Percentiles rank a stretch among this genome's conserved stretches.
These are phyloP conservation scores for Neurospora sp. DNA, from an alignment of 495 filamentous ascomycete species.

Conservation along the genomic window DNA sequence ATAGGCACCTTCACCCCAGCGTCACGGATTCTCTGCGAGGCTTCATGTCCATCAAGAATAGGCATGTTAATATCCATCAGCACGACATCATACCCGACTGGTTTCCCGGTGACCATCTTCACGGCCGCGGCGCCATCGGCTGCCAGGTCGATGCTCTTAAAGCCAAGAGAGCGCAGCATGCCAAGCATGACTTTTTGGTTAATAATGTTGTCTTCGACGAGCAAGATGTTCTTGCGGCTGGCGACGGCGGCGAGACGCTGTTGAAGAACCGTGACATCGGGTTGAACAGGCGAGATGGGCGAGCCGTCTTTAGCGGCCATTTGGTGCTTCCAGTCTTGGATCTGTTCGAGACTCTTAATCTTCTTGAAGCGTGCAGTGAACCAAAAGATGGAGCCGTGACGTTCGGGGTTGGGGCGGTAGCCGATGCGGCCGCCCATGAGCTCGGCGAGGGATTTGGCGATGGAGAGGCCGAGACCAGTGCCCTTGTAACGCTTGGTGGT, in stretches of 20 bases:
- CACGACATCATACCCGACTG: slow-evolving; percentile 42
- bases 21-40: slow-evolving; percentile 27
- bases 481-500: slow-evolving; percentile 71
- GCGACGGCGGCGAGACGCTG: slow-evolving; percentile 12
- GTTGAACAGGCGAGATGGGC: slow-evolving; percentile 1
- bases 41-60: slow-evolving; percentile 34
- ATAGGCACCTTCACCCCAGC: slow-evolving; percentile 41
- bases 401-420: slow-evolving; percentile 42
- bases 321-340: slow-evolving; percentile 17
- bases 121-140: slow-evolving; percentile 50
- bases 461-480: slow-evolving; percentile 69
- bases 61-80: slow-evolving; percentile 47
- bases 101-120: slow-evolving; percentile 37
- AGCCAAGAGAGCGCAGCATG: slow-evolving; percentile 43
- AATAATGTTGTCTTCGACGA: slow-evolving; percentile 52
- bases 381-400: slow-evolving; percentile 50
- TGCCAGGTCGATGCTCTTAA: slow-evolving; percentile 42
- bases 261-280: slow-evolving; percentile 10
- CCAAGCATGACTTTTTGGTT: slow-evolving; percentile 56
- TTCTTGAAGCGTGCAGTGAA: slow-evolving; percentile 44
- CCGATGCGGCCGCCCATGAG: slow-evolving; percentile 63
- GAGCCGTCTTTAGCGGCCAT: background rate
- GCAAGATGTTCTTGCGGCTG: slow-evolving; percentile 37
- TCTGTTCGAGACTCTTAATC: slow-evolving; percentile 22
- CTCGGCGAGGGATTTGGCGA: slow-evolving; percentile 61